Evolutionary conservation across 306 rosid genomes (phyloP).

Genomic region (Albizia julibrissin): DNA sequence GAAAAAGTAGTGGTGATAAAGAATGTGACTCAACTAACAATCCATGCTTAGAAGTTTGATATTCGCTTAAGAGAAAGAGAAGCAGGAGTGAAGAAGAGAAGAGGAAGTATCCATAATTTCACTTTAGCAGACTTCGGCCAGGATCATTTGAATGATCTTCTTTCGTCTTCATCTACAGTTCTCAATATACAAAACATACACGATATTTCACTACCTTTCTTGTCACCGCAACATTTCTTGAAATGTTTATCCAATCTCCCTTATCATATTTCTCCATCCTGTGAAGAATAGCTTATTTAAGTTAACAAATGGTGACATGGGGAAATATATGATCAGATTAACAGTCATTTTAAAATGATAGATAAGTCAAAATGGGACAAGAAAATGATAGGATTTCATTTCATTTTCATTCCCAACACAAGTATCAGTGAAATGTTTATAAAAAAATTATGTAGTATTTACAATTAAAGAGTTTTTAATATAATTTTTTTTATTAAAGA

Average conservation of each 20-base stretch:
- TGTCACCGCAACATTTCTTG: constrained; percentile 79
- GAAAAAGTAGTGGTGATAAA: too few relatives aligned
- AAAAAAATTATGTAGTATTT: too few relatives aligned
- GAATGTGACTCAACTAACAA: too few relatives aligned
- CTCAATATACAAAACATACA: neutral
- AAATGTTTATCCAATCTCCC: constrained; percentile 97
- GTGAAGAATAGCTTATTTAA: constrained; percentile 62
- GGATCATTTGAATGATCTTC: too few relatives aligned
- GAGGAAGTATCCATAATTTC: too few relatives aligned
- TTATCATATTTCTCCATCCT: constrained; percentile 65
- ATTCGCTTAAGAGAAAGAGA: too few relatives aligned
- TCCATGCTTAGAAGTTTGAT: too few relatives aligned
- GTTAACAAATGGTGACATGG: too few relatives aligned
- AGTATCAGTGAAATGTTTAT: neutral
- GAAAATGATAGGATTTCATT: neutral
- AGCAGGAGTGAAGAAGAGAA: too few relatives aligned
- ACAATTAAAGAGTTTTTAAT: too few relatives aligned
- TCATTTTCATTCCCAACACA: neutral
- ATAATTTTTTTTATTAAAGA: neutral
- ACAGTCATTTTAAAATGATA: neutral
- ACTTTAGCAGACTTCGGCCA: too few relatives aligned
- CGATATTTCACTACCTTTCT: constrained; percentile 69
- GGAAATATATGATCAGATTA: neutral
- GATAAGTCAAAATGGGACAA: neutral
- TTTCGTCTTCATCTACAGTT: neutral